Evolutionary conservation across 441 rosid genomes (phyloP).

Genomic region (Flueggea neowawraea): DNA sequence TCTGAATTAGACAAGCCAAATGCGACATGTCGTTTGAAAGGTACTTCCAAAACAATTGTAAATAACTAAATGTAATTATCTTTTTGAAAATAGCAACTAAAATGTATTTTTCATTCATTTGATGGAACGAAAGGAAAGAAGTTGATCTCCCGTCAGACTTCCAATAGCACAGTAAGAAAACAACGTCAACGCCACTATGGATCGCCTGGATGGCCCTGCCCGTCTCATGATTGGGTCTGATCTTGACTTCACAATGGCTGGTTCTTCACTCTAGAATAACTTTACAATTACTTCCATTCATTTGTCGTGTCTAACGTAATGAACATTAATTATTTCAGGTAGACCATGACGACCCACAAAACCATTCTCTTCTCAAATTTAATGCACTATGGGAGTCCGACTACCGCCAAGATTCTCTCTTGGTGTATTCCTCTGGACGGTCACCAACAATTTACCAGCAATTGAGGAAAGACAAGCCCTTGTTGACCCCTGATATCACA

Average conservation of each 20-base stretch:
- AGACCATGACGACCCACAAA: conserved; percentile 80
- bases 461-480: conserved; percentile 65
- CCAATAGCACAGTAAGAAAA: too few relatives aligned
- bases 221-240: conserved; percentile 91
- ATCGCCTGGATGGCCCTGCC: conserved; percentile 55
- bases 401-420: conserved; percentile 70
- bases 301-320: background rate
- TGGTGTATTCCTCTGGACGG: conserved; percentile 85
- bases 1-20: too few relatives aligned
- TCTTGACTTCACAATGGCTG: conserved; percentile 94
- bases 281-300: background rate
- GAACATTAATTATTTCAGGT: conserved; percentile 46
- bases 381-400: conserved; percentile 84
- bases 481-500: conserved; percentile 87
- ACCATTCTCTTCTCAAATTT: conserved; percentile 64
- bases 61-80: too few relatives aligned
- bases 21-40: too few relatives aligned
- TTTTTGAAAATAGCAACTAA: too few relatives aligned
- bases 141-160: too few relatives aligned
- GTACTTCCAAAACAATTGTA: too few relatives aligned
- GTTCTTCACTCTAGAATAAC: background rate
- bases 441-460: conserved; percentile 51
- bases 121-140: too few relatives aligned
- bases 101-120: too few relatives aligned
- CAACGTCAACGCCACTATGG: conserved; percentile 32